Conservation (phyloP, 768 basidiomycete genomes). For the Trametes punicea region DNA sequence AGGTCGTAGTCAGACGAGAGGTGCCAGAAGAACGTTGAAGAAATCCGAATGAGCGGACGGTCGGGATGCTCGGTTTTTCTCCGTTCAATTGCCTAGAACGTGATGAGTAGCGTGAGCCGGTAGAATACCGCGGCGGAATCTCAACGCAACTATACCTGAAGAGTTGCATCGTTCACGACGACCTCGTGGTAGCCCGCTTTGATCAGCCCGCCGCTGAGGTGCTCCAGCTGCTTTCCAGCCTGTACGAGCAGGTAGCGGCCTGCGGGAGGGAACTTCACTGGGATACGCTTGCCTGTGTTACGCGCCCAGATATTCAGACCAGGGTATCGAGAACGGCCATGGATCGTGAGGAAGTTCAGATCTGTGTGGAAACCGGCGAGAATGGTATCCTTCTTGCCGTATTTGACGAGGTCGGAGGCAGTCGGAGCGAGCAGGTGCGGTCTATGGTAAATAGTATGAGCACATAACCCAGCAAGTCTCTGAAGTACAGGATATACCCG, state of each 20-base stretch:
- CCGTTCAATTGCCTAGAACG: slow-evolving; percentile 54
- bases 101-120: background rate
- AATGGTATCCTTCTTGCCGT: slow-evolving; percentile 75
- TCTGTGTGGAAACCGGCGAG: slow-evolving; percentile 94
- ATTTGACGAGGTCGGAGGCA: slow-evolving; percentile 83
- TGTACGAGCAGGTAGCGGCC: slow-evolving; percentile 85
- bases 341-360: slow-evolving; percentile 91
- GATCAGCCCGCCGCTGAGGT: slow-evolving; percentile 78
- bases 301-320: slow-evolving; percentile 94
- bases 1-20: slow-evolving; percentile 82
- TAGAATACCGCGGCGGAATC: background rate
- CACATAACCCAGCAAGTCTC: background rate
- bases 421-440: slow-evolving; percentile 92
- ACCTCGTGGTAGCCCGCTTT: slow-evolving; percentile 96
- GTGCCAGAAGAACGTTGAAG: slow-evolving; percentile 96
- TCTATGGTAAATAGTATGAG: slow-evolving; percentile 32
- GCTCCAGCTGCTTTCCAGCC: slow-evolving; percentile 94
- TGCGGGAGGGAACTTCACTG: slow-evolving; percentile 80
- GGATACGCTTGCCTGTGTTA: slow-evolving; percentile 86
- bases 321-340: slow-evolving; percentile 82
- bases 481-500: slow-evolving; percentile 53
- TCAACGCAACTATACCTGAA: slow-evolving; percentile 46
- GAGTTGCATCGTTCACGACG: slow-evolving; percentile 78
- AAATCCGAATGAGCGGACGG: slow-evolving; percentile 92
- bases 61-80: slow-evolving; percentile 57